Conservation (phyloP, 352 stramenopile species). For the Phytophthora uliginosa region DNA sequence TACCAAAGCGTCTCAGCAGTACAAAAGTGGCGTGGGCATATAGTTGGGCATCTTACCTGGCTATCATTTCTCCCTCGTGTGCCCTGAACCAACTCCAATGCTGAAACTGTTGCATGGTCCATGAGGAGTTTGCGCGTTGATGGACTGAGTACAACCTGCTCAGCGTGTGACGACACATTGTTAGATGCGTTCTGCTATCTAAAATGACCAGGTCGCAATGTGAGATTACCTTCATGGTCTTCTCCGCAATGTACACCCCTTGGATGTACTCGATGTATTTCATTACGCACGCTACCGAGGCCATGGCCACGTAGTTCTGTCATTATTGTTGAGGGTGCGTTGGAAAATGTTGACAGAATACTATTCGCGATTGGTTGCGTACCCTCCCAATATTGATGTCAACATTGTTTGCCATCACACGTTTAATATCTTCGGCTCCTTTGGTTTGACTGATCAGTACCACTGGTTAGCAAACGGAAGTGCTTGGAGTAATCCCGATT, state of each 20-base stretch:
- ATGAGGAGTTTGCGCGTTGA: slow-evolving; percentile 82
- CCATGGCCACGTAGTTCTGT: slow-evolving; percentile 90
- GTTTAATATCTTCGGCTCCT: slow-evolving; percentile 86
- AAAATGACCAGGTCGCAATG: background rate
- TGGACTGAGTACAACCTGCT: slow-evolving; percentile 78
- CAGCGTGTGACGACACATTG: background rate
- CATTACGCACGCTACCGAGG: slow-evolving; percentile 82
- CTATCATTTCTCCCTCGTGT: slow-evolving; percentile 58
- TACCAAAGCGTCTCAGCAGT: background rate
- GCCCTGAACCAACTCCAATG: slow-evolving; percentile 77
- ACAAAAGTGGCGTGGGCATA: background rate
- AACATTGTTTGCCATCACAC: slow-evolving; percentile 84
- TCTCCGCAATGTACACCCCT: slow-evolving; percentile 86
- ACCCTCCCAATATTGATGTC: slow-evolving; percentile 87
- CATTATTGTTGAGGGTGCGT: background rate
- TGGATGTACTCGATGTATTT: slow-evolving; percentile 91
- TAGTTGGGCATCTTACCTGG: slow-evolving; percentile 46
- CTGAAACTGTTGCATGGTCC: slow-evolving; percentile 84
- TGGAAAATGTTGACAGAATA: background rate
- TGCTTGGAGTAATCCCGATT: background rate
- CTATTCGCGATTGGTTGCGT: background rate
- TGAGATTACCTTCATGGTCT: slow-evolving; percentile 77
- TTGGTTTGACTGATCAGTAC: slow-evolving; percentile 72
- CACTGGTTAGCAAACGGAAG: background rate
- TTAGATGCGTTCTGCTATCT: background rate